Conservation (phyloP, 371 early-diverging fungal species). For the Syncephalastrum monosporum region DNA sequence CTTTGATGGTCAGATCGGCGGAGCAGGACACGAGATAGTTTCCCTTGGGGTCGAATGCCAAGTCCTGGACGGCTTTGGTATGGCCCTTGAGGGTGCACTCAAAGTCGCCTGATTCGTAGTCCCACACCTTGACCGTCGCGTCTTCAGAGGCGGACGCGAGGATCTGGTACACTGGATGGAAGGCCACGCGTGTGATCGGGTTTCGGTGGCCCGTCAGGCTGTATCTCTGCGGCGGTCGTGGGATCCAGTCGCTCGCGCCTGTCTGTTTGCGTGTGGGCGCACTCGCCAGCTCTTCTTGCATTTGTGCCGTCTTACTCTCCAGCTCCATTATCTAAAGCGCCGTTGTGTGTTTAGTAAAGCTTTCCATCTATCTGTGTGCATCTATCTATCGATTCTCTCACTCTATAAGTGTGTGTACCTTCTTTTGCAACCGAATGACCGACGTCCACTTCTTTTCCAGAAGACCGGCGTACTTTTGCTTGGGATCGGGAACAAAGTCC, state of each 20-base stretch:
- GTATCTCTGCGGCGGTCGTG: slow-evolving; percentile 75
- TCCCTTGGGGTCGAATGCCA: slow-evolving; percentile 83
- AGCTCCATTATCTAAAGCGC: slow-evolving; percentile 80
- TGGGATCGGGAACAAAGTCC: slow-evolving; percentile 73
- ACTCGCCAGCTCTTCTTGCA: slow-evolving; percentile 74
- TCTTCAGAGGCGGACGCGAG: slow-evolving; percentile 91
- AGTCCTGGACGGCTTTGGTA: slow-evolving; percentile 87
- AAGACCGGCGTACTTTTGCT: slow-evolving; percentile 79
- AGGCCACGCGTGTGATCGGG: slow-evolving; percentile 81
- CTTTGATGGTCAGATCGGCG: slow-evolving; percentile 84
- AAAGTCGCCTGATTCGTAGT: slow-evolving; percentile 86
- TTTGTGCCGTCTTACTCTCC: slow-evolving; percentile 71
- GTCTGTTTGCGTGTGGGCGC: slow-evolving; percentile 66
- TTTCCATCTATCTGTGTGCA: too few relatives aligned
- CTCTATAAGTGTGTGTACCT: slow-evolving; percentile 46
- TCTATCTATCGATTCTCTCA: too few relatives aligned
- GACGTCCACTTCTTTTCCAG: slow-evolving; percentile 96
- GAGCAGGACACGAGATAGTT: slow-evolving; percentile 81
- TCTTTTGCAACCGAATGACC: slow-evolving; percentile 88
- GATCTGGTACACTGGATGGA: slow-evolving; percentile 86
- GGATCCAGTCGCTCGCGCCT: slow-evolving; percentile 74
- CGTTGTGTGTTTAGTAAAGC: too few relatives aligned
- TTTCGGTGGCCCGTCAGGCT: slow-evolving; percentile 77
- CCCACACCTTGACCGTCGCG: slow-evolving; percentile 89
- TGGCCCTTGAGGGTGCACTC: slow-evolving; percentile 92